phyloP scores from a whole-genome alignment of 805 yeast species.

The Cyberlindnera misumaiensis region DNA sequence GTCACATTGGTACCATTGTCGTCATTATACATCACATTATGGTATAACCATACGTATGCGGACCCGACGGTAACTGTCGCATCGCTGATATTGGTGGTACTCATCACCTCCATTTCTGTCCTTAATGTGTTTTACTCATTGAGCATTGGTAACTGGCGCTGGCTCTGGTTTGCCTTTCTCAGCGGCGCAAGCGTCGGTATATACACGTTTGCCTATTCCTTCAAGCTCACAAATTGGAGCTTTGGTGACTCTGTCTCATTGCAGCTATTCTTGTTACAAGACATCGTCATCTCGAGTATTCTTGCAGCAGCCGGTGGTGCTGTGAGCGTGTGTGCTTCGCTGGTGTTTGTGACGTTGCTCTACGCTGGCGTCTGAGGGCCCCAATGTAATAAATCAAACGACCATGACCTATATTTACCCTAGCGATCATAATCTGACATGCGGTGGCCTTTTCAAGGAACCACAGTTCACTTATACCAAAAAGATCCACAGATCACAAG shows the following conservation, averaged over 20 bases:
- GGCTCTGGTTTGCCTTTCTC: constrained; percentile 24
- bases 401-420: too few species aligned
- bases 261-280: constrained; percentile 19
- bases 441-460: too few species aligned
- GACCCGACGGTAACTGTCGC: constrained; percentile 14
- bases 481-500: too few species aligned
- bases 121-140: constrained; percentile 20
- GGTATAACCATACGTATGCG: constrained; percentile 23
- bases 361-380: constrained; percentile 9
- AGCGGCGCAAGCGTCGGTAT: constrained; percentile 23
- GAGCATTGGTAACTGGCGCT: constrained; percentile 25
- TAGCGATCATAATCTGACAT: too few species aligned
- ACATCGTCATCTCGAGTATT: constrained; percentile 18
- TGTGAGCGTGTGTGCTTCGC: constrained; percentile 15
- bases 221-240: constrained; percentile 20
- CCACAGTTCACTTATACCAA: too few species aligned
- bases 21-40: constrained; percentile 19
- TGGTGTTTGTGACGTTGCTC: constrained; percentile 14
- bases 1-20: constrained; percentile 23
- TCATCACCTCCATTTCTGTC: constrained; percentile 15
- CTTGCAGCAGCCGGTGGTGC: constrained; percentile 21
- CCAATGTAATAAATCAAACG: too few species aligned
- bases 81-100: constrained; percentile 11
- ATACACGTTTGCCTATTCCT: constrained; percentile 21
- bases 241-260: constrained; percentile 24